Base-by-base conservation (phyloP, 805 yeast genomes). In the Metschnikowia santaceciliae region DNA sequence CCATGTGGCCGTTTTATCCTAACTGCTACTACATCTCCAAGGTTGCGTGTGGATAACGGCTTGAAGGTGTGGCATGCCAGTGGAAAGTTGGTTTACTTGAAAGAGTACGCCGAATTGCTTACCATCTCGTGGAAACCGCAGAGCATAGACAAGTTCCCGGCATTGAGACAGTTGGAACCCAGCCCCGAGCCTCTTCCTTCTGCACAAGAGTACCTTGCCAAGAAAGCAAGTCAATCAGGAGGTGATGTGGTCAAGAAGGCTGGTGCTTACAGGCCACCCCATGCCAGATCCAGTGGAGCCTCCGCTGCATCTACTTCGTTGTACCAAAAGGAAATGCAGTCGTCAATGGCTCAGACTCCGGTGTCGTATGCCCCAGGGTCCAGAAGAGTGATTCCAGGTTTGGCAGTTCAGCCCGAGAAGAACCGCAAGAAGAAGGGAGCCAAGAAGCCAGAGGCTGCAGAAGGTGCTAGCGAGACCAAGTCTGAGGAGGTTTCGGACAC, bases 211-310 rank as follows among this genome's bases (percentile, higher is more conserved):
- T 81, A 72, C 60, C 60, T 77, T 57, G 74, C 74, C 34, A 76
- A 76, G 58, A 69, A 65, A 52, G 69, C 69, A 45, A 68, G 69
- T 15, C 61, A 61, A 39, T 60, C 65, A 37, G 61, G 70, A 8
- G 64, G 69, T 6, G 57, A 64, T 37, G 64, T 68, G 15, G 67
- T 74, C 17, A 66, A 78, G 49, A 84, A 91, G 48, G 78, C 81
- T 32, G 96, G 97, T 48, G 98, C 97, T 39, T 94, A 94, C 68
- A 82, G 96, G 67, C 99, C 99, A 22, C 99, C 99, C 2, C 97
- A 90, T 68, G 96, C 97, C 10, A 80, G 96, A 67, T 76, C 65
- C 49, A 56, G 65, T 22, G 68, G 69, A 19, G 61, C 57, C 6
- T 51, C 70, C 3, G 61, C 72, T 3, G 62, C 73, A 11, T 66